A percentile compares a stretch with the other conserved stretches of the same genome.
Conservation (phyloP, 768 basidiomycete species). For the Psilocybe subaeruginosa region DNA sequence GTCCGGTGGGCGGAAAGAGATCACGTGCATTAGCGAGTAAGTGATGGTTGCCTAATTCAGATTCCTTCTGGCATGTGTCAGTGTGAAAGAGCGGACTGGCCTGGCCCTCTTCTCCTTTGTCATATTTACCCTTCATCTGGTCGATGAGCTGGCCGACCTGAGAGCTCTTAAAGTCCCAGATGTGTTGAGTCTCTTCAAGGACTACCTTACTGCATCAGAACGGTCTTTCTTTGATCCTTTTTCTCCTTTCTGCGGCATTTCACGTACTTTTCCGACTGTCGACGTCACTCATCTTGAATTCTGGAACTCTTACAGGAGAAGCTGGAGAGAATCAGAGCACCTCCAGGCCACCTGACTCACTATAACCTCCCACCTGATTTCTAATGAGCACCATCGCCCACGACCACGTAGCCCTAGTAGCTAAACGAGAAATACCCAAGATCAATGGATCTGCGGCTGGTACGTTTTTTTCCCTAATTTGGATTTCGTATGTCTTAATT, state of each 20-base stretch:
- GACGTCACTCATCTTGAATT: not conserved
- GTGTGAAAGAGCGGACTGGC: constrained; percentile 17
- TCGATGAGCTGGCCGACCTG: constrained; percentile 15
- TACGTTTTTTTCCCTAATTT: constrained; percentile 26
- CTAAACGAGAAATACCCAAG: constrained; percentile 43
- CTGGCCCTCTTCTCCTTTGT: constrained; percentile 16
- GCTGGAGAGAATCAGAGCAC: not conserved
- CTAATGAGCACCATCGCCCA: not conserved
- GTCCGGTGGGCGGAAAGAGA: not conserved
- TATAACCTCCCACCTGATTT: not conserved
- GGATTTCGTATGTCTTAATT: not conserved
- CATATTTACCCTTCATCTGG: constrained; percentile 13
- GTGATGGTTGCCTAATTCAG: constrained; percentile 12
- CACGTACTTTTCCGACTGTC: not conserved
- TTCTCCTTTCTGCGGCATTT: not conserved
- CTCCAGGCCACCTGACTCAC: not conserved
- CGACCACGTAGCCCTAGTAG: constrained; percentile 4
- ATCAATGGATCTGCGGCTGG: constrained; percentile 55
- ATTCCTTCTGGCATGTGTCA: constrained; percentile 19
- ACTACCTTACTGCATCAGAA: not conserved
- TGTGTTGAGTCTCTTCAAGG: constrained; percentile 4
- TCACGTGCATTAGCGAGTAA: constrained; percentile 5
- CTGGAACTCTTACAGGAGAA: not conserved
- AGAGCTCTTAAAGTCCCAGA: not conserved
- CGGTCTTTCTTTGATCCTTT: not conserved